Base-by-base conservation (phyloP, 441 rosid genomes). In the Populus tomentosa region DNA sequence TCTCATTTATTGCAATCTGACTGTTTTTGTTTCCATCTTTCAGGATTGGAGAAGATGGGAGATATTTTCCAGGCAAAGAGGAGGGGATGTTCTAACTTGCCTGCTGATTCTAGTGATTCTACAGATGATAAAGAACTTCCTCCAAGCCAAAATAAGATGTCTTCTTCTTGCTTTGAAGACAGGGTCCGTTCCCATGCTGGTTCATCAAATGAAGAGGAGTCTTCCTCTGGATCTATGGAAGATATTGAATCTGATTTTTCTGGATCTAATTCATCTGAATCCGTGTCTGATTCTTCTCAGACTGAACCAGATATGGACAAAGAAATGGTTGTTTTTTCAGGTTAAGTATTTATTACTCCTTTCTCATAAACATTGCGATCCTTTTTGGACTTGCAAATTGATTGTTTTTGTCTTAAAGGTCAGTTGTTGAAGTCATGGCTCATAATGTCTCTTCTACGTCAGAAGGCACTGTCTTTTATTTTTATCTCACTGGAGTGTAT, bases 231-330 rank as follows among this genome's bases (percentile, higher is more conserved):
- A 40, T 86, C 83, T 50, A 68, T 85, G 88, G 91, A 88, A 81
- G 91, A 86, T 76, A 79, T 65, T 75, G 94, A 84, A 81, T 86
- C 87, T 70, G 89, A 82, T 72, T 83, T 86, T 70, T 86, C 90
- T 10, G 88, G 79, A 67, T 77, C 85, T 65, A 87, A 80, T 35
- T 84, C 88, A 56, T 85, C 91, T 64, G 95, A 86, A 73, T 89
- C 93, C 6, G 90, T 90, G 75, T 85, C 94, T 81, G 97, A 92
- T 82, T 90, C 96, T 68, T 92, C 97, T 53, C 91, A 90, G 83
- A 92, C 97, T 78, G 98, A 92, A 79, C 88, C 87, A 72, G 94
- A 94, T 80, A 83, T 88, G 77, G 92, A 86, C 78, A 86, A 90
- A 76, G 95, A 86, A 79, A 82, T 88, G 79, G 83, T 84, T 85